phyloP scores from a whole-genome alignment of 768 basidiomycete species.

The Coprinopsis cinerea region DNA sequence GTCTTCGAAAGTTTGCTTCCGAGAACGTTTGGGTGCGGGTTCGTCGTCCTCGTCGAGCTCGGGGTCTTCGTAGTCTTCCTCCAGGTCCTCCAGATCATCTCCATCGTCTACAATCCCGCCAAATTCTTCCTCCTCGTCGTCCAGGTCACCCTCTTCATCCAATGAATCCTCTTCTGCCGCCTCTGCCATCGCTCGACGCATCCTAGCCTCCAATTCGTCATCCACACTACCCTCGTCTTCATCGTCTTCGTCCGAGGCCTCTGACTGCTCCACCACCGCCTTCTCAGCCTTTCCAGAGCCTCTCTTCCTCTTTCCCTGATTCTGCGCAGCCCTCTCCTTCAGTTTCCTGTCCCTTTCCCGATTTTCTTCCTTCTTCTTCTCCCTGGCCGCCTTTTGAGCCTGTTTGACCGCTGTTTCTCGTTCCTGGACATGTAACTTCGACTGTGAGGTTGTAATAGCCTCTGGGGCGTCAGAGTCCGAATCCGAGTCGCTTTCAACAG shows the following conservation, averaged over 20 bases:
- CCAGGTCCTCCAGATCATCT: not conserved
- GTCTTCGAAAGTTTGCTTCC: not conserved
- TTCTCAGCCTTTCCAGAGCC: not conserved
- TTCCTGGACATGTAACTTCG: not conserved
- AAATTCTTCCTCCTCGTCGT: not conserved
- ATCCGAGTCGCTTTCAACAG: not conserved
- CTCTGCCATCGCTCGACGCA: not conserved
- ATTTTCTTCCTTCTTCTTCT: not conserved
- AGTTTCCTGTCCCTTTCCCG: not conserved
- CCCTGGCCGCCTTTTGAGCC: not conserved
- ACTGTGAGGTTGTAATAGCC: not conserved
- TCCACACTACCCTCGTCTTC: not conserved
- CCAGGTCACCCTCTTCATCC: not conserved
- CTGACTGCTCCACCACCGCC: not conserved
- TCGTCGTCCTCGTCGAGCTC: not conserved
- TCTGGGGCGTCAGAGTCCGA: not conserved
- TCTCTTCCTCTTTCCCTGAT: not conserved
- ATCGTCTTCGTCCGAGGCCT: not conserved
- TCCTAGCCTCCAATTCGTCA: not conserved
- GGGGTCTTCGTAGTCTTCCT: not conserved
- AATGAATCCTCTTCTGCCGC: not conserved
- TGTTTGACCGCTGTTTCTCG: not conserved
- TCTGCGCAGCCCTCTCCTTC: not conserved
- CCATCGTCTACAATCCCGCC: not conserved
- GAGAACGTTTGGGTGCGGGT: not conserved